Base-by-base conservation (phyloP, 2,329 filamentous ascomycete genomes). In the Fusarium foetens region DNA sequence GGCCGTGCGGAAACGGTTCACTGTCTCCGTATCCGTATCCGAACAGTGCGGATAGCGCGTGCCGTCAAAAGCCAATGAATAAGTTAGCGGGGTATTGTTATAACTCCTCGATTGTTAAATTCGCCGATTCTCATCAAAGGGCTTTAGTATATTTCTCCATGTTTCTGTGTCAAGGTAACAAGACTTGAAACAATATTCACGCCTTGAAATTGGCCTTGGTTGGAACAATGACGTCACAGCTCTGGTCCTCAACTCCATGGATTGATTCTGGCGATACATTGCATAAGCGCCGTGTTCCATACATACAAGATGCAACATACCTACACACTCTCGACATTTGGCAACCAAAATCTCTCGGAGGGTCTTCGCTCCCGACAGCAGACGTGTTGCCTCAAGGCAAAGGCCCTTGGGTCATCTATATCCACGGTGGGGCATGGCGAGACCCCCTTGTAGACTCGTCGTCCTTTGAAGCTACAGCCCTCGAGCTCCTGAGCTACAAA, bases 401-500 rank as follows among this genome's bases (percentile, higher is more conserved):
- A 27, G 58, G 43, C 5, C 38, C 17, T 9, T 65, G 62, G 62
- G 27, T 64, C 1, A 4, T 65, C 5, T 63, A 65, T 8, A 55
- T 65, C 17, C 62, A 65, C 9, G 62, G 62, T 7, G 62, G 62
- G 5, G 62, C 62, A 14, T 65, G 62, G 58, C 46, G 62, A n/a
- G 62, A 65, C 1, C 62, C 62, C 8, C 48, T 65, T 5, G 58
- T 65, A 2, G 46, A 65, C 59, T 63, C 59, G 0, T 55, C 58
- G 0, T 64, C 62, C 9, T 64, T 65, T 0, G 46, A 64, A 46
- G 23, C 46, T 0, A 17, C 62, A 2, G 61, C 58, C 5, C 25
- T 63, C 8, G 62, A 45, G 5, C 39, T 64, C 6, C 14, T 64
- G 2, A 11, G 13, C 2, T 19, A 64, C 4, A 14, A 39, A 6